Base-by-base conservation (phyloP, 441 rosid species). In the Hura crepitans region DNA sequence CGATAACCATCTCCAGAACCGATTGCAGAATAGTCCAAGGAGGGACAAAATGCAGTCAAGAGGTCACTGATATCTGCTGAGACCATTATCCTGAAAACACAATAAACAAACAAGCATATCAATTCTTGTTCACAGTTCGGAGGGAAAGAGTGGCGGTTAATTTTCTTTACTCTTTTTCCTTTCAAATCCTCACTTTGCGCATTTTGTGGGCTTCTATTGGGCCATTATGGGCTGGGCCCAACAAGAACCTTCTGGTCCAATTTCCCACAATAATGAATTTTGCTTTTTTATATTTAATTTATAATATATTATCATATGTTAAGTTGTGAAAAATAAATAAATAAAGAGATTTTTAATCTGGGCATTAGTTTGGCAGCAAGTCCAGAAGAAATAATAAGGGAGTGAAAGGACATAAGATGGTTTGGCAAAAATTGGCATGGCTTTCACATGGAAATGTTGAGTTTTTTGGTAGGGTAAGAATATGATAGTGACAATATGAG, bases 1-100 rank as follows among this genome's bases (percentile, higher is more conserved):
- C 97, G 84, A n/a, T n/a, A n/a, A 68, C 96, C 97, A 80, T 90
- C 96, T 13, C 97, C 96, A 1, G 91, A 78, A 78, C 86, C 78
- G 70, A 90, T 77, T 37, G 97, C 96, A 4, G 90, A 83, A 76
- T 86, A 88, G 69, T 92, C 94, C 66, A 88, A 69, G 0, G 88
- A 78, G 30, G 96, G 96, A 71, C 97, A 90, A 70, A 88, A 90
- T 33, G 89, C 83, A 12, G 94, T 86, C 78, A 92, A 79, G 5
- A 92, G 76, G 70, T 86, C 96, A 69, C 85, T 85, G 60, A 87
- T 83, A 79, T 82, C 86, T 56, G 81, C 69, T 62, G 81, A 80
- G 46, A 72, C 84, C 90, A 86, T 84, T 33, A 58, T 63, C 79
- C 77, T 76, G 75, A 46, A 72, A 2, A 54, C 56, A 8, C 2